Percentiles rank a stretch among this genome's conserved stretches.
Conservation (phyloP, 108 stramenopile species). For the Conticribra weissflogii region DNA sequence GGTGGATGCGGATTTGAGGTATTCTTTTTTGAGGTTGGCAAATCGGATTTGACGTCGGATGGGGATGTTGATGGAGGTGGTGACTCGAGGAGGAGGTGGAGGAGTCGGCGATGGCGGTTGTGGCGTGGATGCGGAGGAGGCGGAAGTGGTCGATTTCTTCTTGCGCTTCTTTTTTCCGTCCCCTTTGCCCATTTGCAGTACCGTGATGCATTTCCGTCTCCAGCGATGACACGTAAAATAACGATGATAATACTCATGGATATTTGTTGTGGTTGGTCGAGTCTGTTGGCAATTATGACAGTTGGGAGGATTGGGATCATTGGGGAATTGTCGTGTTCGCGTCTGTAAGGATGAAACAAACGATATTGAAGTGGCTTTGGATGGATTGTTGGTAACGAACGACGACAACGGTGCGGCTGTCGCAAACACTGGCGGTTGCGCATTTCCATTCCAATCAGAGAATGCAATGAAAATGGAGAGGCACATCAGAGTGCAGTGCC, state of each 20-base stretch:
- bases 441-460: too few species aligned
- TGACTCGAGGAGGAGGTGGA: constrained; percentile 59
- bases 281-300: too few species aligned
- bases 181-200: constrained; percentile 64
- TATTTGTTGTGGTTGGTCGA: too few species aligned
- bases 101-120: constrained; percentile 10
- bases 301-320: too few species aligned
- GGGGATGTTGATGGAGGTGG: constrained; percentile 74
- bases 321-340: too few species aligned
- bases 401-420: too few species aligned
- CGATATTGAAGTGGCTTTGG: too few species aligned
- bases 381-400: too few species aligned
- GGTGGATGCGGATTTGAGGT: constrained; percentile 37
- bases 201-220: not conserved
- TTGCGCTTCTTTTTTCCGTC: constrained; percentile 77
- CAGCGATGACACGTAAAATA: not conserved
- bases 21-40: constrained; percentile 69
- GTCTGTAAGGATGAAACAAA: too few species aligned
- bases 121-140: constrained; percentile 7
- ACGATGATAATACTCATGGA: not conserved
- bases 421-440: too few species aligned
- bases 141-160: constrained; percentile 42
- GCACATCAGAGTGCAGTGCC: too few species aligned
- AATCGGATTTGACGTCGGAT: constrained; percentile 73
- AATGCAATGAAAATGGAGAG: too few species aligned